Evolutionary conservation across 1,284 basidiomycete species (phyloP).

Genomic region (Melanopsichium pennsylvanicum): DNA sequence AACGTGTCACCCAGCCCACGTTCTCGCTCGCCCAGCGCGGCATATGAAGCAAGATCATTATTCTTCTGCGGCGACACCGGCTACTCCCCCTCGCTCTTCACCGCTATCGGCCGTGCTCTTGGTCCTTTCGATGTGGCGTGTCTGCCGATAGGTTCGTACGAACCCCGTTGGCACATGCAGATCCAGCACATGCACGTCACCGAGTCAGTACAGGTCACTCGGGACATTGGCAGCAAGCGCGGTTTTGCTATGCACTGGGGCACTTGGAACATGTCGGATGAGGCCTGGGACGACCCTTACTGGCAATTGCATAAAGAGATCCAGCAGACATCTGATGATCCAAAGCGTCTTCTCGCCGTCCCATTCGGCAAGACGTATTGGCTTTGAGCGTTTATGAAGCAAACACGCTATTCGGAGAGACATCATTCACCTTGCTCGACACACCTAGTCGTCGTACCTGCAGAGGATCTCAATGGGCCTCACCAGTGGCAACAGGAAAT

Average conservation of each 20-base stretch:
- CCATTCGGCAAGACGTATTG: slow-evolving; percentile 48
- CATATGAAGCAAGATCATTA: slow-evolving; percentile 13
- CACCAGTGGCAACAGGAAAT: no score
- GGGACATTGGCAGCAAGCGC: slow-evolving; percentile 50
- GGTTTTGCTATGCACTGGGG: slow-evolving; percentile 68
- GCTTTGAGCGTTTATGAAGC: slow-evolving; percentile 7
- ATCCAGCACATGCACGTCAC: slow-evolving; percentile 56
- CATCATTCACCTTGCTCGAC: no score
- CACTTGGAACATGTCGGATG: slow-evolving; percentile 68
- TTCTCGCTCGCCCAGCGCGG: not conserved
- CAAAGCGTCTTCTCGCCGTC: slow-evolving; percentile 31
- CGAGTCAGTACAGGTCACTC: slow-evolving; percentile 49
- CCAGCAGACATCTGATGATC: slow-evolving; percentile 10
- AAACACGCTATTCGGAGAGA: no score
- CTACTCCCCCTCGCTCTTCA: slow-evolving; percentile 67
- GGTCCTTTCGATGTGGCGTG: slow-evolving; percentile 68
- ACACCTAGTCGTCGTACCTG: no score
- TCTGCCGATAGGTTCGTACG: slow-evolving; percentile 68
- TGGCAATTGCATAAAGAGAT: slow-evolving; percentile 40
- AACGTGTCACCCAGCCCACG: not conserved
- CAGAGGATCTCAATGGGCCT: no score
- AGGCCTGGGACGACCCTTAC: slow-evolving; percentile 55
- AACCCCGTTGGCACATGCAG: slow-evolving; percentile 54
- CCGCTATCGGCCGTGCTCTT: slow-evolving; percentile 67
- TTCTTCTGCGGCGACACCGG: slow-evolving; percentile 68